Evolutionary conservation across 2,329 filamentous ascomycete genomes (phyloP).

Genomic region (Trichoderma atrobrunneum): DNA sequence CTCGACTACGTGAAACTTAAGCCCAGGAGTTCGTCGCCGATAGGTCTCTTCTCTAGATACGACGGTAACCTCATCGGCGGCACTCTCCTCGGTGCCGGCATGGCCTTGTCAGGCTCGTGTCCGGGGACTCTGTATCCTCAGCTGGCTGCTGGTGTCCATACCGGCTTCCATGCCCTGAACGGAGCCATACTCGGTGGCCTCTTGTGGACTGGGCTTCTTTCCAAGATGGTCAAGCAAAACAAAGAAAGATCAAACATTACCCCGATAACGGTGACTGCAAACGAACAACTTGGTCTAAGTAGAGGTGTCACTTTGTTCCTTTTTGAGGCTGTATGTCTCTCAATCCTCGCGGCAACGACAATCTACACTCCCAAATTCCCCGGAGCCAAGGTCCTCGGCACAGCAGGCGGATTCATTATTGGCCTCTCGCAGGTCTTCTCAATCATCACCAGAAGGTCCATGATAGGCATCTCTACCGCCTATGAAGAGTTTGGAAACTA

Average conservation of each 20-base stretch:
- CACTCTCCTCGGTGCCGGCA: conserved; percentile 59
- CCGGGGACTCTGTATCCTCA: conserved; percentile 65
- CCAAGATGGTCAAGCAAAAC: conserved; percentile 33
- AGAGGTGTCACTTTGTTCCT: conserved; percentile 36
- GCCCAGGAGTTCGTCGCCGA: conserved; percentile 49
- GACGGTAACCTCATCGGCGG: conserved; percentile 67
- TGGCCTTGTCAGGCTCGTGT: conserved; percentile 63
- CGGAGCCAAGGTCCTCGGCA: conserved; percentile 38
- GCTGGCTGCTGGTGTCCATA: conserved; percentile 50
- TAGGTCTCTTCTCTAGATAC: conserved; percentile 53
- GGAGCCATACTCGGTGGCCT: conserved; percentile 58
- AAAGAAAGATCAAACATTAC: conserved; percentile 28
- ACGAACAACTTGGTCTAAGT: conserved; percentile 42
- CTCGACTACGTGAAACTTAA: conserved; percentile 42
- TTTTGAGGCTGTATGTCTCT: conserved; percentile 43
- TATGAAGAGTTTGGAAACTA: conserved; percentile 60
- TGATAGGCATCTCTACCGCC: conserved; percentile 59
- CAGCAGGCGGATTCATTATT: conserved; percentile 58
- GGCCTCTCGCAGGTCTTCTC: conserved; percentile 57
- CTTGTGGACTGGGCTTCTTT: conserved; percentile 46
- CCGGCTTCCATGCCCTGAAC: conserved; percentile 50
- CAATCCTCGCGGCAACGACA: conserved; percentile 39
- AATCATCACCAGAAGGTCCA: conserved; percentile 48
- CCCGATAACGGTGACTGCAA: conserved; percentile 34
- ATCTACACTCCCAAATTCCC: conserved; percentile 33